phyloP scores from a whole-genome alignment of 306 rosid species.

The Quercus parvula region DNA sequence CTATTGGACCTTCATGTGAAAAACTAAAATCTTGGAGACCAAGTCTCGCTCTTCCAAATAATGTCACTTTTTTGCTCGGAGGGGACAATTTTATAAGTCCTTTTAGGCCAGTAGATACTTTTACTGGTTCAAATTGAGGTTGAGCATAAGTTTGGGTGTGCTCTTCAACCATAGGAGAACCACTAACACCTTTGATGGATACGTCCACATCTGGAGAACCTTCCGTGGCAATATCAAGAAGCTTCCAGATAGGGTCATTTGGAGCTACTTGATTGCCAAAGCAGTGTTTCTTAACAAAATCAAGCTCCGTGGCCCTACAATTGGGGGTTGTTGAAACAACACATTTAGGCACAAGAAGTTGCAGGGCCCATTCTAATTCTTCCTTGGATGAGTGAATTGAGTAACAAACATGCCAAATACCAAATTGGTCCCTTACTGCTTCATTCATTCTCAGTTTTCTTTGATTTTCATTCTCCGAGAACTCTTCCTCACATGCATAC shows the following conservation, averaged over 20 bases:
- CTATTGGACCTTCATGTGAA: background rate
- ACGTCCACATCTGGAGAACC: constrained; percentile 26
- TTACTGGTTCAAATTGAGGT: constrained; percentile 34
- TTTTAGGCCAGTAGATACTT: constrained; percentile 25
- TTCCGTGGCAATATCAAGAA: constrained; percentile 47
- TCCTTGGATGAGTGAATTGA: constrained; percentile 77
- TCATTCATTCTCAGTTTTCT: constrained; percentile 49
- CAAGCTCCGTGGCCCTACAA: no score
- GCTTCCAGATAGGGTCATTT: constrained; percentile 50
- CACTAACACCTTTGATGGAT: constrained; percentile 18
- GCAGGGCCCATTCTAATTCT: constrained; percentile 81
- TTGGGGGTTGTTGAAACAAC: constrained; percentile 75
- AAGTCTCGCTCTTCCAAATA: constrained; percentile 79
- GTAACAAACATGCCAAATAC: constrained; percentile 87
- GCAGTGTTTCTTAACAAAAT: no score
- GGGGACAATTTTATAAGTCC: constrained; percentile 30
- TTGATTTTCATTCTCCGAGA: constrained; percentile 29
- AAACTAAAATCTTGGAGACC: constrained; percentile 38
- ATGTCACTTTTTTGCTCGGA: constrained; percentile 40
- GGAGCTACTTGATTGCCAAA: constrained; percentile 27
- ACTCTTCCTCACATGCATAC: constrained; percentile 61
- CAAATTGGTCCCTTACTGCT: constrained; percentile 67
- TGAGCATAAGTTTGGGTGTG: constrained; percentile 22
- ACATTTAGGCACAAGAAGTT: constrained; percentile 77
- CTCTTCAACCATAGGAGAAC: constrained; percentile 34